These are phyloP conservation scores for Termitomyces sp. DNA, from an alignment of 768 basidiomycete genomes.

Conservation along the genomic window DNA sequence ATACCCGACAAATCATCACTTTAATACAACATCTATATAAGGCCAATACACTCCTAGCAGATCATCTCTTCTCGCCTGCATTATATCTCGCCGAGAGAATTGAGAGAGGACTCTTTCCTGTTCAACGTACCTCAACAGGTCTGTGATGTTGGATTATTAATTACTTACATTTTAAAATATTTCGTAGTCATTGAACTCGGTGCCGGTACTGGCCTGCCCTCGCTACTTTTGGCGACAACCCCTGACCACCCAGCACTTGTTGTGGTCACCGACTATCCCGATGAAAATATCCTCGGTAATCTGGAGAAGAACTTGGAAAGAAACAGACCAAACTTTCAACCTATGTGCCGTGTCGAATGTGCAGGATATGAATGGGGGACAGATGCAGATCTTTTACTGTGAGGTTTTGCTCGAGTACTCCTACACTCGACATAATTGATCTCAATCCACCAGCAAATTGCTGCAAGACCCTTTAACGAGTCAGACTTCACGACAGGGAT, in stretches of 20 bases:
- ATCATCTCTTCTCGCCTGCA: constrained; percentile 69
- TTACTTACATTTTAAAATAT: background rate
- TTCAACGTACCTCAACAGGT: constrained; percentile 37
- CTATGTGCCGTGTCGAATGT: constrained; percentile 37
- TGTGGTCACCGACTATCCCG: constrained; percentile 68
- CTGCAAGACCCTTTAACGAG: constrained; percentile 4
- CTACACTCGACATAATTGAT: background rate
- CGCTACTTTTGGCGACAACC: constrained; percentile 48
- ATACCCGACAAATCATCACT: constrained; percentile 3
- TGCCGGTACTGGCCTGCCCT: constrained; percentile 64
- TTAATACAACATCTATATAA: constrained; percentile 21
- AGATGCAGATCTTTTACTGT: constrained; percentile 44
- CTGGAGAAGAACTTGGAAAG: constrained; percentile 48
- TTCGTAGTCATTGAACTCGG: constrained; percentile 66
- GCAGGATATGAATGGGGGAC: constrained; percentile 64
- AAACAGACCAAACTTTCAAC: constrained; percentile 34
- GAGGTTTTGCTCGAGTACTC: constrained; percentile 17
- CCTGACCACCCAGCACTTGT: constrained; percentile 43
- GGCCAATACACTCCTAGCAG: constrained; percentile 69
- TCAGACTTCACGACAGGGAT: constrained; percentile 23
- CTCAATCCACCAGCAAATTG: constrained; percentile 12
- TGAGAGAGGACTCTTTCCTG: constrained; percentile 46
- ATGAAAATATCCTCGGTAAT: constrained; percentile 53
- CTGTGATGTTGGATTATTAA: background rate
- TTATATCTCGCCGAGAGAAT: constrained; percentile 64